Evolutionary conservation across 148 eudicot species (phyloP).

Genomic region (Beta vulgaris): DNA sequence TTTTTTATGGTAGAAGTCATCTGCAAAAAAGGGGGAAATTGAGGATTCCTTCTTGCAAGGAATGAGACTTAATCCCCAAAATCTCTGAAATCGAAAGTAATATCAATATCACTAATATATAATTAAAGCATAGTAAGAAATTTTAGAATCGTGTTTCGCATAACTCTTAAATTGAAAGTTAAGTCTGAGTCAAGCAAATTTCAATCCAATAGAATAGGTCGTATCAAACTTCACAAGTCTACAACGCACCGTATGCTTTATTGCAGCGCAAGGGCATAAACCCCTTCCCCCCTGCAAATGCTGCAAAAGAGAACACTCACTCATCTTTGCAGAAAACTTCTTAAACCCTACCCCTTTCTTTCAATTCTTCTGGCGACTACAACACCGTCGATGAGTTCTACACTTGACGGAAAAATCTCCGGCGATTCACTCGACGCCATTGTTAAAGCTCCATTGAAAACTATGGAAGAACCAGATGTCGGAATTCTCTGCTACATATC

Average conservation of each 20-base stretch:
- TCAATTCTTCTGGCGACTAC: constrained; percentile 14
- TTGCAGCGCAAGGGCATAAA: not conserved
- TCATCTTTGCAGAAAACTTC: constrained; percentile 18
- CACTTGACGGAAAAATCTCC: not conserved
- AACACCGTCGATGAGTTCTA: constrained; percentile 17
- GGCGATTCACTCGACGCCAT: constrained; percentile 15
- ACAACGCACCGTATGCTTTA: not conserved
- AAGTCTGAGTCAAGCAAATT: no score
- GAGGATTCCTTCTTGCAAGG: no score
- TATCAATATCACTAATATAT: no score
- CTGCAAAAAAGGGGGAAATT: no score
- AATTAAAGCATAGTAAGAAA: no score
- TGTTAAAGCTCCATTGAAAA: constrained; percentile 30
- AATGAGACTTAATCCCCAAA: no score
- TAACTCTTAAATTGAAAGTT: no score
- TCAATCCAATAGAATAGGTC: no score
- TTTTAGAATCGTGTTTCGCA: no score
- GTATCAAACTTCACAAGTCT: no score
- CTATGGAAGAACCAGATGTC: constrained; percentile 67
- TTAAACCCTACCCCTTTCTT: constrained; percentile 38
- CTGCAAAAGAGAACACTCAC: constrained; percentile 23
- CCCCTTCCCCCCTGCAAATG: constrained; percentile 13
- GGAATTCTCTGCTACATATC: constrained; percentile 86
- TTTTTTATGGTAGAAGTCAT: no score
- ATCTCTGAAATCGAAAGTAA: no score